Evolutionary conservation across 179 eudicot genomes (phyloP).

Genomic region (Spergularia azorica): DNA sequence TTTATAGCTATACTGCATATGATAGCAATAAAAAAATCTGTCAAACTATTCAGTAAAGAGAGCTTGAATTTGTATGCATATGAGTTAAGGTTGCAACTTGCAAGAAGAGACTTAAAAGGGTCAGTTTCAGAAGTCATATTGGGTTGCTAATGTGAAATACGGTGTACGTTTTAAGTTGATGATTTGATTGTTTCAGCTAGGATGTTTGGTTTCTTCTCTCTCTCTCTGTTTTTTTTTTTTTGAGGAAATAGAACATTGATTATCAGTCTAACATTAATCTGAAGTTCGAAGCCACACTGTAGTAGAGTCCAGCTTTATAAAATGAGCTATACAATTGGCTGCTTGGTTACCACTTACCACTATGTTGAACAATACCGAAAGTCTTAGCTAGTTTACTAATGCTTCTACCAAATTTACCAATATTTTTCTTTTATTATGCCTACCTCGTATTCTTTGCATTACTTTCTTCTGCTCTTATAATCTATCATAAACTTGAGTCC

Average conservation of each 20-base stretch:
- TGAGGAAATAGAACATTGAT: too few species aligned
- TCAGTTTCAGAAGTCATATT: neutral
- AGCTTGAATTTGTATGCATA: constrained; percentile 2
- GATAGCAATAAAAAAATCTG: neutral
- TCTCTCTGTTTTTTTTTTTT: too few species aligned
- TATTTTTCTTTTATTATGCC: neutral
- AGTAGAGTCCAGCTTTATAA: too few species aligned
- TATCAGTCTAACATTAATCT: too few species aligned
- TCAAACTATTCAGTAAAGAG: neutral
- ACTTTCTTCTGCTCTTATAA: too few species aligned
- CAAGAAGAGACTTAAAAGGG: neutral
- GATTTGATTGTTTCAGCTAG: neutral
- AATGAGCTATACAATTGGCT: too few species aligned
- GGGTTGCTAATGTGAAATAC: neutral
- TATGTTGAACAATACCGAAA: too few species aligned
- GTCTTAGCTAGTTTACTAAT: too few species aligned
- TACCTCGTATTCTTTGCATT: neutral
- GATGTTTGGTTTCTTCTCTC: too few species aligned
- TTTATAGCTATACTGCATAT: neutral
- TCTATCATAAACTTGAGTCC: neutral
- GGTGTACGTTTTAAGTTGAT: neutral
- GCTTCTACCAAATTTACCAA: too few species aligned
- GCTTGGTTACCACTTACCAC: too few species aligned
- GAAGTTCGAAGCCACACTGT: too few species aligned
- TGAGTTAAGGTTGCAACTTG: neutral